Percentiles rank a stretch among this genome's conserved stretches.
These are phyloP conservation scores for Rhodotorula sp. DNA, from an alignment of 1,284 basidiomycete species.

Conservation along the genomic window DNA sequence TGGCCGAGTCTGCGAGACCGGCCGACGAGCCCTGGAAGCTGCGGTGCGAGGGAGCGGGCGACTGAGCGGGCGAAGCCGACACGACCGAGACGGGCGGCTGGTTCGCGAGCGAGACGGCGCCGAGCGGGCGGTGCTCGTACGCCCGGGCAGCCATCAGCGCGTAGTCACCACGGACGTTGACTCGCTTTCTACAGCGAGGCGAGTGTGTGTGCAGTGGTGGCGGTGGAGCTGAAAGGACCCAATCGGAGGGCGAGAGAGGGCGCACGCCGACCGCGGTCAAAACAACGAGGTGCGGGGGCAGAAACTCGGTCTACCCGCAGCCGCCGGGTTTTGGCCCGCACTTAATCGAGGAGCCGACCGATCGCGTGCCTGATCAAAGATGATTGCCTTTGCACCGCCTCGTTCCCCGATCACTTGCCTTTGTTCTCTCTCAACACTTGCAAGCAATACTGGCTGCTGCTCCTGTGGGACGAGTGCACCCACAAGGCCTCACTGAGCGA, in stretches of 20 bases:
- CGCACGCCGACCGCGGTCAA: not conserved
- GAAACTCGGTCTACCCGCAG: not conserved
- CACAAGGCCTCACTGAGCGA: not conserved
- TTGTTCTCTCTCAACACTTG: too few relatives aligned
- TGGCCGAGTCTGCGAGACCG: not conserved
- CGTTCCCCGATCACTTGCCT: too few relatives aligned
- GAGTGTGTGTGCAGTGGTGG: too few relatives aligned
- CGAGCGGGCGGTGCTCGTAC: constrained; percentile 32
- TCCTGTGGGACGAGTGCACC: not conserved
- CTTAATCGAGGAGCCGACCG: too few relatives aligned
- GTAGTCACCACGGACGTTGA: too few relatives aligned
- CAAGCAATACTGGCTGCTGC: too few relatives aligned
- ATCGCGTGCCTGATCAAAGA: too few relatives aligned
- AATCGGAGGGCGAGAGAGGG: not conserved
- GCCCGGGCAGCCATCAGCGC: not conserved
- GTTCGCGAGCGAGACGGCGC: constrained; percentile 11
- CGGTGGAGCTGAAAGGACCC: too few relatives aligned
- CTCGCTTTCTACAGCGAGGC: too few relatives aligned
- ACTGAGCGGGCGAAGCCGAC: not conserved
- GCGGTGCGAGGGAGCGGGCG: not conserved
- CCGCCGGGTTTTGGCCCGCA: too few relatives aligned
- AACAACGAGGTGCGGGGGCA: not conserved
- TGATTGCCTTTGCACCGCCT: too few relatives aligned
- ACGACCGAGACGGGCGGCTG: not conserved
- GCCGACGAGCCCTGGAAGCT: not conserved